Evolutionary conservation across 306 rosid genomes (phyloP).

Genomic region (Sphenostylis stenocarpa): DNA sequence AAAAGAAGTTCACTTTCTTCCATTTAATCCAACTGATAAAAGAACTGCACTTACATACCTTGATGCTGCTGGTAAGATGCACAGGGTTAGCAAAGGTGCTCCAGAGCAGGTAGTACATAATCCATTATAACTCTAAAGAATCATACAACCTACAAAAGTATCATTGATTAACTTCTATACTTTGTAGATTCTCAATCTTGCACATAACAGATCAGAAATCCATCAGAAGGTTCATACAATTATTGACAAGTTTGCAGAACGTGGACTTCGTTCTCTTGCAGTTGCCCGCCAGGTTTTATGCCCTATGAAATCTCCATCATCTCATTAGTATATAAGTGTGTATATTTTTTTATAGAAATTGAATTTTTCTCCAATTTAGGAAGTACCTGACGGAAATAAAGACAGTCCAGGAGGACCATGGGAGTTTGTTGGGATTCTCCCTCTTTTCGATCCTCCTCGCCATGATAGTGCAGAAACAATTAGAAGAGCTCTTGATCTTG

Average conservation of each 20-base stretch:
- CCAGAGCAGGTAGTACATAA: conserved; percentile 63
- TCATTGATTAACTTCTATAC: background rate
- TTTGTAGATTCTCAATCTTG: conserved; percentile 62
- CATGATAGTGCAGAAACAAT: conserved; percentile 84
- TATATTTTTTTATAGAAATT: background rate
- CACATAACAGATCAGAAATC: conserved; percentile 63
- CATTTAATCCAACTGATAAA: conserved; percentile 77
- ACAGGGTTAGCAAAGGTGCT: conserved; percentile 82
- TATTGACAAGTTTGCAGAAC: conserved; percentile 74
- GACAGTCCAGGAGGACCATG: conserved; percentile 75
- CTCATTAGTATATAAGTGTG: background rate
- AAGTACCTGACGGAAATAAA: conserved; percentile 67
- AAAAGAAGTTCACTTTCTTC: conserved; percentile 74
- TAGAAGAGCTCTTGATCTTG: conserved; percentile 77
- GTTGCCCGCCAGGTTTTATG: conserved; percentile 58
- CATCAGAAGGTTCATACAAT: conserved; percentile 53
- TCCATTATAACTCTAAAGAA: conserved; percentile 1
- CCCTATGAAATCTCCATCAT: background rate
- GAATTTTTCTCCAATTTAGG: conserved; percentile 31
- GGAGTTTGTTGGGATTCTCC: conserved; percentile 80
- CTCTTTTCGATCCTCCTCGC: conserved; percentile 80
- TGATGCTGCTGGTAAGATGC: conserved; percentile 61
- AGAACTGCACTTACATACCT: conserved; percentile 76
- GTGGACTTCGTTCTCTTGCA: conserved; percentile 71
- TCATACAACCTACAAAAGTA: background rate